Percentiles rank a stretch among this genome's conserved stretches.
These are phyloP conservation scores for Cetraspora pellucida DNA, from an alignment of 192 early-diverging fungal genomes.

Conservation along the genomic window DNA sequence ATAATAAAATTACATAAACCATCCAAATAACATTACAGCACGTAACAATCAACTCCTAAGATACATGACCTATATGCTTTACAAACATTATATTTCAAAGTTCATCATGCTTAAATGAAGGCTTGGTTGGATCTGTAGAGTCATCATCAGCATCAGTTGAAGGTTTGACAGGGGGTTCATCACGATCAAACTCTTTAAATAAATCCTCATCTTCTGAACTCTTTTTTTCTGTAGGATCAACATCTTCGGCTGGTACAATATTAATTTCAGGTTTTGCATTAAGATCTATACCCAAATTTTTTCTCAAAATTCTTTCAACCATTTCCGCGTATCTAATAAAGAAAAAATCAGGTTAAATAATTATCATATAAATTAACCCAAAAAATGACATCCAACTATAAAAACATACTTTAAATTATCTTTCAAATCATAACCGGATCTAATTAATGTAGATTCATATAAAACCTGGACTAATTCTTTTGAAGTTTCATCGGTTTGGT, in stretches of 20 bases:
- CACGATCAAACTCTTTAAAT: slow-evolving; percentile 3
- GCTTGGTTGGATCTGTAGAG: background rate
- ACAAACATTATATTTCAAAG: too few species aligned
- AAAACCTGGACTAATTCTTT: slow-evolving; percentile 55
- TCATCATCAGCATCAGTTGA: too few species aligned
- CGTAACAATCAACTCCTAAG: too few species aligned
- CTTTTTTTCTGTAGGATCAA: slow-evolving; percentile 20
- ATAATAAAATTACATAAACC: too few species aligned
- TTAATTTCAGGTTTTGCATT: slow-evolving; percentile 43
- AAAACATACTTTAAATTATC: slow-evolving; percentile 51
- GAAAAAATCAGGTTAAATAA: background rate
- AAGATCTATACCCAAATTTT: slow-evolving; percentile 51
- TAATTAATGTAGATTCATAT: slow-evolving; percentile 66
- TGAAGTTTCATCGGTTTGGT: slow-evolving; percentile 49
- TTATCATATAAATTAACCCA: background rate
- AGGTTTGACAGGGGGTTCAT: too few species aligned
- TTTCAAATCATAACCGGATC: slow-evolving; percentile 62
- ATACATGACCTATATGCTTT: too few species aligned
- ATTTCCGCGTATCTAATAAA: slow-evolving; percentile 42
- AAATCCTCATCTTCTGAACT: slow-evolving; percentile 16
- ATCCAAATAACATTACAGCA: too few species aligned
- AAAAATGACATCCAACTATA: background rate
- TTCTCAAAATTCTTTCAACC: slow-evolving; percentile 57
- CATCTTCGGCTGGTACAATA: slow-evolving; percentile 11
- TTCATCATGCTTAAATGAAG: slow-evolving; percentile 1